Evolutionary conservation across 2,329 filamentous ascomycete genomes (phyloP).

Genomic region (Talaromyces sp.): DNA sequence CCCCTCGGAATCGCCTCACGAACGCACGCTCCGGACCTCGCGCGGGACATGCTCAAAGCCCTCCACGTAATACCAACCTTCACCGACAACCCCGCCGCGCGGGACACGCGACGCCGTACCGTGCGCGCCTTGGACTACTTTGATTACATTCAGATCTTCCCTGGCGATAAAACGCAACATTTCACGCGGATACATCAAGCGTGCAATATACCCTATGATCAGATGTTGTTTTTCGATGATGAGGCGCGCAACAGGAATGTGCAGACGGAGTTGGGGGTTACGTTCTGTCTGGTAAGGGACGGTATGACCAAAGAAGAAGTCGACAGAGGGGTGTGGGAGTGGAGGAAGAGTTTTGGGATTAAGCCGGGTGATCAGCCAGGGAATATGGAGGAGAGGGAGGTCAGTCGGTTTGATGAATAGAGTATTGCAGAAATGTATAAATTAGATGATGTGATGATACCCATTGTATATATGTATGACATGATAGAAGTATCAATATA

Average conservation of each 20-base stretch:
- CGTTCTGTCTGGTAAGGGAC: slow-evolving; percentile 76
- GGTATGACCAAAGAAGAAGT: slow-evolving; percentile 74
- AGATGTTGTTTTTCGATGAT: slow-evolving; percentile 96
- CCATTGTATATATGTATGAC: background rate
- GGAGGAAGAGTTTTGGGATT: slow-evolving; percentile 55
- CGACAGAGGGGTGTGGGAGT: slow-evolving; percentile 73
- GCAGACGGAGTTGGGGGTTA: slow-evolving; percentile 67
- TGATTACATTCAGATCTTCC: slow-evolving; percentile 60
- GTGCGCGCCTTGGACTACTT: slow-evolving; percentile 51
- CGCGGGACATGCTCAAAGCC: slow-evolving; percentile 72
- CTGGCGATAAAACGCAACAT: slow-evolving; percentile 78
- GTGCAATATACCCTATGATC: slow-evolving; percentile 67
- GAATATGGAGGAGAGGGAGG: slow-evolving; percentile 15
- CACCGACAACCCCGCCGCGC: slow-evolving; percentile 36
- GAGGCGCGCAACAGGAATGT: slow-evolving; percentile 84
- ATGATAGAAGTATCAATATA: background rate
- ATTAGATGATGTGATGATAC: slow-evolving; percentile 2
- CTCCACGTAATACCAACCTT: slow-evolving; percentile 57
- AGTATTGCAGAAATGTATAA: background rate
- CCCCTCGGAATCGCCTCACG: slow-evolving; percentile 72
- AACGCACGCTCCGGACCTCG: slow-evolving; percentile 74
- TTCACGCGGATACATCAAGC: slow-evolving; percentile 69
- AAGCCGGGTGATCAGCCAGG: slow-evolving; percentile 14
- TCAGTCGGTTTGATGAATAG: slow-evolving; percentile 18
- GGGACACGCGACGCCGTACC: slow-evolving; percentile 43